Evolutionary conservation across 1,139 yeast genomes (phyloP).

Genomic region (Candida gigantensis): DNA sequence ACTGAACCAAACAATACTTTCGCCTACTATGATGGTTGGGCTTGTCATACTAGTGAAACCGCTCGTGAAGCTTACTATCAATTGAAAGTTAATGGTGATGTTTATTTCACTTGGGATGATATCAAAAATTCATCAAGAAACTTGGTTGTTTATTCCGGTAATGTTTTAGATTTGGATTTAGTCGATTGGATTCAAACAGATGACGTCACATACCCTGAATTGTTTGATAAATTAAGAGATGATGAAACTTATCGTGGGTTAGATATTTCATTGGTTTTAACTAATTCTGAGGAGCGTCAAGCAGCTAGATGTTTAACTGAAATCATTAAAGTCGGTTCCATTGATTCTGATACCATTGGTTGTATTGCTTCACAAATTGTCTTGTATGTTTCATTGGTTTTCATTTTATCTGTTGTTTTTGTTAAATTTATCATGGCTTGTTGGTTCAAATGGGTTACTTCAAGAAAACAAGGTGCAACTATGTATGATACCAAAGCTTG

Average conservation of each 20-base stretch:
- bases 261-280: conserved; percentile 77
- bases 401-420: conserved; percentile 77
- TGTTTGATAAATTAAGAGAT: conserved; percentile 63
- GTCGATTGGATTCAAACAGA: conserved; percentile 70
- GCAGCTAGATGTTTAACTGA: conserved; percentile 86
- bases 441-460: conserved; percentile 81
- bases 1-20: conserved; percentile 60
- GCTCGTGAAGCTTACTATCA: conserved; percentile 72
- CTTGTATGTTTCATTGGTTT: conserved; percentile 73
- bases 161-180: conserved; percentile 77
- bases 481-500: conserved; percentile 50
- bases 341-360: conserved; percentile 92
- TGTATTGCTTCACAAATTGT: conserved; percentile 91
- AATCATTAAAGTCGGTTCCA: conserved; percentile 81
- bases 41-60: conserved; percentile 76
- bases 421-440: conserved; percentile 82
- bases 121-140: conserved; percentile 69
- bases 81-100: conserved; percentile 66
- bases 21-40: conserved; percentile 77
- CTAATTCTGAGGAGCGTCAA: conserved; percentile 66
- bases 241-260: conserved; percentile 65
- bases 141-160: conserved; percentile 84
- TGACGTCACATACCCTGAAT: conserved; percentile 69
- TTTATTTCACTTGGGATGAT: conserved; percentile 90
- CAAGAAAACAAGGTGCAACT: conserved; percentile 80